Conservation (phyloP, 2,329 filamentous ascomycete species). For the Exserohilum turcica region DNA sequence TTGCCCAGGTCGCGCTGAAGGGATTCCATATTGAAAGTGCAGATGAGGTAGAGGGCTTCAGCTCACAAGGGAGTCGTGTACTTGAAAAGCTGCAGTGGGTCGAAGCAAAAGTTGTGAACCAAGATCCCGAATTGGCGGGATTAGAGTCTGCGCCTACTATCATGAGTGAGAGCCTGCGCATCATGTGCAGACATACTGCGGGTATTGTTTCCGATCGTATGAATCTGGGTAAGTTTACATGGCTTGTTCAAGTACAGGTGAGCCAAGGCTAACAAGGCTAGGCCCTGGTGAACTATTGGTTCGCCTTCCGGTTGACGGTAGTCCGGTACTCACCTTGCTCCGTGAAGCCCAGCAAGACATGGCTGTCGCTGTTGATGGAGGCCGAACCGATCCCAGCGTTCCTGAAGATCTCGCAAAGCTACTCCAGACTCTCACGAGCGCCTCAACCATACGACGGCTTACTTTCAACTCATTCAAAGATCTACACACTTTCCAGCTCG, state of each 20-base stretch:
- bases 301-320: slow-evolving; percentile 50
- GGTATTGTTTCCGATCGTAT: slow-evolving; percentile 82
- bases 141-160: slow-evolving; percentile 69
- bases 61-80: slow-evolving; percentile 47
- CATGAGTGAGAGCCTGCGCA: slow-evolving; percentile 74
- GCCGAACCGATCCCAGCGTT: slow-evolving; percentile 48
- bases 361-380: slow-evolving; percentile 69
- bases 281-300: slow-evolving; percentile 54
- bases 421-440: slow-evolving; percentile 61
- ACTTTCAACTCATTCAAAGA: slow-evolving; percentile 55
- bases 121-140: slow-evolving; percentile 61
- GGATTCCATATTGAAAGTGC: slow-evolving; percentile 67
- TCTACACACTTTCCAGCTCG: slow-evolving; percentile 77
- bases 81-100: slow-evolving; percentile 64
- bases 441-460: slow-evolving; percentile 72
- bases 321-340: slow-evolving; percentile 45
- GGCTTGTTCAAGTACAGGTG: not conserved
- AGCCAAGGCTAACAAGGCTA: slow-evolving; percentile 15
- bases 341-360: slow-evolving; percentile 78
- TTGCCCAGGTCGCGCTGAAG: slow-evolving; percentile 69
- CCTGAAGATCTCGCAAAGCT: slow-evolving; percentile 68
- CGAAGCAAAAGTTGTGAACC: slow-evolving; percentile 72
- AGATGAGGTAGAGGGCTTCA: slow-evolving; percentile 54
- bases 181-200: slow-evolving; percentile 75
- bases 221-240: slow-evolving; percentile 64